Percentiles rank a stretch among this genome's conserved stretches.
Conservation (phyloP, 1,139 yeast genomes). For the Saccharomyces hybrid region DNA sequence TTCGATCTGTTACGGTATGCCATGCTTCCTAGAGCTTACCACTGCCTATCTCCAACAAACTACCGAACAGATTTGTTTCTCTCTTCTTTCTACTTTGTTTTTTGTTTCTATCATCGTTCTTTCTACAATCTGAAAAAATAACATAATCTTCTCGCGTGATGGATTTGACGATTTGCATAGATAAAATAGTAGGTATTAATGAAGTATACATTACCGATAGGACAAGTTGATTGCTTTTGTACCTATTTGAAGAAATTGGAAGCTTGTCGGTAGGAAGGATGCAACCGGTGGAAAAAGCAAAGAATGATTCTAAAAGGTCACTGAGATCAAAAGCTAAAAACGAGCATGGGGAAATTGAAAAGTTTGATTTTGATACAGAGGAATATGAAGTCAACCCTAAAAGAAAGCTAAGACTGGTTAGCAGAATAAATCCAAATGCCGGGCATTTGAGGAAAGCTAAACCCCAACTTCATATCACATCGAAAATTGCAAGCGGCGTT, state of each 20-base stretch:
- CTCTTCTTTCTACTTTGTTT: background rate
- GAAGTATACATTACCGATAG: too few relatives aligned
- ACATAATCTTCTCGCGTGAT: background rate
- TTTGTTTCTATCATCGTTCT: background rate
- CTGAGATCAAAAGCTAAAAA: conserved; percentile 14
- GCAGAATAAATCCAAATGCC: conserved; percentile 7
- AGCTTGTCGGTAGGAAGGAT: too few relatives aligned
- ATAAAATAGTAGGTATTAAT: too few relatives aligned
- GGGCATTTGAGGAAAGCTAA: background rate
- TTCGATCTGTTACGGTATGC: conserved; percentile 4
- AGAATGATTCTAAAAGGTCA: conserved; percentile 8
- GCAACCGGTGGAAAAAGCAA: background rate
- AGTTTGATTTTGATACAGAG: conserved; percentile 25
- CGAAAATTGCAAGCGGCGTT: background rate
- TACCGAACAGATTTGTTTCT: background rate
- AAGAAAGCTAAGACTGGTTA: conserved; percentile 10
- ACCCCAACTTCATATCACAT: too few relatives aligned
- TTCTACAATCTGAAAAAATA: background rate
- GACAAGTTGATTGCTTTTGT: background rate
- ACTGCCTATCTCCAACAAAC: background rate
- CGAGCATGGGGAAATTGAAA: conserved; percentile 12
- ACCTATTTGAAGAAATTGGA: too few relatives aligned
- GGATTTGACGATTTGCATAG: too few relatives aligned
- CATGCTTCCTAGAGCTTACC: conserved; percentile 5
- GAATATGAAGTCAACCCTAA: conserved; percentile 21